Conservation (phyloP, 2,329 filamentous ascomycete species). For the Diplodia intermedia region DNA sequence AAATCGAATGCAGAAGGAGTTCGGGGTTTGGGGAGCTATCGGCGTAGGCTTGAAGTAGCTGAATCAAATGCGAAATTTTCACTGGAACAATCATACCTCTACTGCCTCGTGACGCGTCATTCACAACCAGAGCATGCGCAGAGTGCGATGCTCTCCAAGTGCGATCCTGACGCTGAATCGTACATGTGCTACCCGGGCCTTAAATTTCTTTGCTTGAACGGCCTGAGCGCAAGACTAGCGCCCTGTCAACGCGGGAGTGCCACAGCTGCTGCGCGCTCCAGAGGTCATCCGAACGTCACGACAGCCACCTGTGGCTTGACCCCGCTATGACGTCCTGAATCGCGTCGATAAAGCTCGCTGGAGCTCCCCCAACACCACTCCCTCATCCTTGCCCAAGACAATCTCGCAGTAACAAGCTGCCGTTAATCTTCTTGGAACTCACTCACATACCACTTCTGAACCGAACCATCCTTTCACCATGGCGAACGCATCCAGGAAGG, state of each 20-base stretch:
- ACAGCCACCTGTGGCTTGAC: conserved; percentile 23
- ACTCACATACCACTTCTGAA: not conserved
- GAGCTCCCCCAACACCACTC: not conserved
- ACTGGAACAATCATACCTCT: not conserved
- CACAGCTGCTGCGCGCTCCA: not conserved
- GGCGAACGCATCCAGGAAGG: conserved; percentile 69
- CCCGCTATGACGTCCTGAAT: conserved; percentile 26
- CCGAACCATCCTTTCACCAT: conserved; percentile 38
- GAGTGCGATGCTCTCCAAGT: not conserved
- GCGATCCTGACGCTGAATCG: too few relatives aligned
- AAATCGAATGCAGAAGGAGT: not conserved
- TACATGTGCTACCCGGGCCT: too few relatives aligned
- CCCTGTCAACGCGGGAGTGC: not conserved
- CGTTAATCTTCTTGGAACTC: not conserved
- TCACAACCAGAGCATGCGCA: not conserved
- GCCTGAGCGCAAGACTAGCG: too few relatives aligned
- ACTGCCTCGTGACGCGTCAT: not conserved
- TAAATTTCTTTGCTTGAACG: too few relatives aligned
- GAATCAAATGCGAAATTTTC: not conserved
- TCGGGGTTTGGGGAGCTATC: not conserved
- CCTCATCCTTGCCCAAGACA: not conserved
- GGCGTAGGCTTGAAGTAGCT: not conserved
- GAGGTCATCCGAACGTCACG: conserved; percentile 19
- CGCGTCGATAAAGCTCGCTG: conserved; percentile 2
- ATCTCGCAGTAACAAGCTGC: not conserved